Percentiles rank a stretch among this genome's conserved stretches.
phyloP scores from a whole-genome alignment of 2,329 filamentous ascomycete genomes.

The Hirsutella rhossiliensis region DNA sequence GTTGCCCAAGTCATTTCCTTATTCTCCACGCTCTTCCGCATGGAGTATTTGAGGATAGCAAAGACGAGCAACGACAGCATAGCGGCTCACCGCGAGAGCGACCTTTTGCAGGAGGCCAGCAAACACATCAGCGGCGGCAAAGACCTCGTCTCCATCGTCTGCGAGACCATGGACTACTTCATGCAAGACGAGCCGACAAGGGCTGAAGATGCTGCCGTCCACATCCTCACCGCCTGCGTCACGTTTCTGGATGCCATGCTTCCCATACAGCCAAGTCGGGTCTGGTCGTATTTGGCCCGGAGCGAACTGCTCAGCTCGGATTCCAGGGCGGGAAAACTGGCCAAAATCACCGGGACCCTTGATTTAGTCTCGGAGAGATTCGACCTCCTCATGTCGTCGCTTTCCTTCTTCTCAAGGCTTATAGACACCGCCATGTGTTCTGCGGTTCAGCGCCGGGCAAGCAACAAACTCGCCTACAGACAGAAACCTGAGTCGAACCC shows the following conservation, averaged over 20 bases:
- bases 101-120: constrained; percentile 42
- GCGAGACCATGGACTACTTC: constrained; percentile 69
- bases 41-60: constrained; percentile 27
- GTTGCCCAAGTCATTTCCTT: constrained; percentile 64
- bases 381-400: constrained; percentile 61
- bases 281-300: constrained; percentile 82
- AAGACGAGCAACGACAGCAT: constrained; percentile 13
- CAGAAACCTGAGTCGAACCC: constrained; percentile 37
- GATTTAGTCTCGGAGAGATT: constrained; percentile 70
- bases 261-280: constrained; percentile 63
- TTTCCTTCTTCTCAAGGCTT: constrained; percentile 62
- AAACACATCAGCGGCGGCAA: constrained; percentile 44
- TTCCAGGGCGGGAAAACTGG: constrained; percentile 63
- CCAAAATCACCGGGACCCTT: constrained; percentile 66
- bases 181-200: constrained; percentile 44
- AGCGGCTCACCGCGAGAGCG: constrained; percentile 20
- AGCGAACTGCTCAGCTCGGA: constrained; percentile 70
- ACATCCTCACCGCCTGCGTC: constrained; percentile 57
- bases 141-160: constrained; percentile 72
- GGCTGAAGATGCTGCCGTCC: constrained; percentile 52
- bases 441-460: constrained; percentile 52
- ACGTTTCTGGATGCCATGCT: constrained; percentile 69
- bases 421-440: constrained; percentile 64
- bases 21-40: constrained; percentile 56
- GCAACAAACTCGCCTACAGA: constrained; percentile 34